These are phyloP conservation scores for Aegle marmelos DNA, from an alignment of 345 rosid species.

Conservation along the genomic window DNA sequence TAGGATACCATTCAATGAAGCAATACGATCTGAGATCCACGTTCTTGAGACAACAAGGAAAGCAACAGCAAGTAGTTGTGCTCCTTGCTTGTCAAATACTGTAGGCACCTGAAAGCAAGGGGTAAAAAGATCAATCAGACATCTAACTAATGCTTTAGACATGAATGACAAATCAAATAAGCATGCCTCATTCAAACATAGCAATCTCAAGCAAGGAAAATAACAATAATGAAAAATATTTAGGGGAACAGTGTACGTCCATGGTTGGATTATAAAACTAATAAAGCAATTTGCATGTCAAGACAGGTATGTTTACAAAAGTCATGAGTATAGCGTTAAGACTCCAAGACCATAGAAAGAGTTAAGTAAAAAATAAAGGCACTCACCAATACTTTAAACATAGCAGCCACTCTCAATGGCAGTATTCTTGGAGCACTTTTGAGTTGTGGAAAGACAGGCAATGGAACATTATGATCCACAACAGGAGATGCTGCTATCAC, in stretches of 20 bases:
- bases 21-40: constrained; percentile 92
- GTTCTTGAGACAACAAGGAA: constrained; percentile 90
- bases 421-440: constrained; percentile 53
- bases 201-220: background rate
- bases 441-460: constrained; percentile 77
- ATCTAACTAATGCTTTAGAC: background rate
- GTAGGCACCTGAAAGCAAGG: constrained; percentile 71
- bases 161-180: background rate
- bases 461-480: constrained; percentile 33
- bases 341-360: background rate
- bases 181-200: background rate
- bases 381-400: constrained; percentile 85
- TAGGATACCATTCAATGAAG: constrained; percentile 78
- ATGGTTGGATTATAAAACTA: background rate
- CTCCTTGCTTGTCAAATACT: constrained; percentile 88
- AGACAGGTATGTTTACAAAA: background rate
- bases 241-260: background rate
- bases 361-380: background rate
- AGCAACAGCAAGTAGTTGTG: constrained; percentile 79
- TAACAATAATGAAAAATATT: background rate
- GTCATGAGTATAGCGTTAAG: background rate
- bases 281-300: background rate
- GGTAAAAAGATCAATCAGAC: constrained; percentile 2
- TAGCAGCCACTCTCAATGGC: constrained; percentile 83
- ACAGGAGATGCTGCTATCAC: constrained; percentile 66